A percentile compares a stretch with the other conserved stretches of the same genome.
phyloP scores from a whole-genome alignment of 768 basidiomycete genomes.

The Pulveroboletus sp. region DNA sequence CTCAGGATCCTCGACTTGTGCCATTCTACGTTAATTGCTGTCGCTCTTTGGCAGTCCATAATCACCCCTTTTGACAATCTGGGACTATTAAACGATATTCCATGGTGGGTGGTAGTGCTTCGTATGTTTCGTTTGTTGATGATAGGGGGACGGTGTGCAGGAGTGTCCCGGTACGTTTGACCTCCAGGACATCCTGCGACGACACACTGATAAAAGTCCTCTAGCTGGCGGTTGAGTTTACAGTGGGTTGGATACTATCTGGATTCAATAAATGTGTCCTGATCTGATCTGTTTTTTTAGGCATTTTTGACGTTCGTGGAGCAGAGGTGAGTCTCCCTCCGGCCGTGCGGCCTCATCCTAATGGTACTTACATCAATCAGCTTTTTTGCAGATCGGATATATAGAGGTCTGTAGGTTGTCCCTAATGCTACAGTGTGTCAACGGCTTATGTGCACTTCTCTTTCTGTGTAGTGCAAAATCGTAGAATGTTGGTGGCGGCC shows the following conservation, averaged over 20 bases:
- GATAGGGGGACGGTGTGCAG: conserved; percentile 2
- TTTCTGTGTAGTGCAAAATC: conserved; percentile 11
- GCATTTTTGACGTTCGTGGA: conserved; percentile 23
- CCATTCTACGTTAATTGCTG: conserved; percentile 19
- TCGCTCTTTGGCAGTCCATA: conserved; percentile 23
- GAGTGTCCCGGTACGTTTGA: conserved; percentile 21
- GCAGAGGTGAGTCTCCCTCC: conserved; percentile 13
- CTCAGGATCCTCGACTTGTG: conserved; percentile 22
- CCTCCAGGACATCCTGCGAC: neutral
- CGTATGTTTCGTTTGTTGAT: neutral
- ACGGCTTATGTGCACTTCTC: neutral
- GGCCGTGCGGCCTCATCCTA: neutral
- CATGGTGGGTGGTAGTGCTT: conserved; percentile 16
- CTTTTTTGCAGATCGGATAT: conserved; percentile 25
- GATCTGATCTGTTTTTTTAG: conserved; percentile 5
- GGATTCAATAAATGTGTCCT: neutral
- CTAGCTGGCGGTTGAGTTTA: conserved; percentile 18
- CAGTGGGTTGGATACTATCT: conserved; percentile 7
- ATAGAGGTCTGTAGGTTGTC: conserved; percentile 12
- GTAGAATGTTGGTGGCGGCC: conserved; percentile 12
- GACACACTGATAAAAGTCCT: neutral
- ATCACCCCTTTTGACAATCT: conserved; percentile 16
- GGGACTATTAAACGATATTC: conserved; percentile 9
- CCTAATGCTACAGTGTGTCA: neutral
- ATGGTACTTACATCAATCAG: conserved; percentile 4